Evolutionary conservation across 2,329 filamentous ascomycete genomes (phyloP).

Genomic region (Colletotrichum endophyticum): DNA sequence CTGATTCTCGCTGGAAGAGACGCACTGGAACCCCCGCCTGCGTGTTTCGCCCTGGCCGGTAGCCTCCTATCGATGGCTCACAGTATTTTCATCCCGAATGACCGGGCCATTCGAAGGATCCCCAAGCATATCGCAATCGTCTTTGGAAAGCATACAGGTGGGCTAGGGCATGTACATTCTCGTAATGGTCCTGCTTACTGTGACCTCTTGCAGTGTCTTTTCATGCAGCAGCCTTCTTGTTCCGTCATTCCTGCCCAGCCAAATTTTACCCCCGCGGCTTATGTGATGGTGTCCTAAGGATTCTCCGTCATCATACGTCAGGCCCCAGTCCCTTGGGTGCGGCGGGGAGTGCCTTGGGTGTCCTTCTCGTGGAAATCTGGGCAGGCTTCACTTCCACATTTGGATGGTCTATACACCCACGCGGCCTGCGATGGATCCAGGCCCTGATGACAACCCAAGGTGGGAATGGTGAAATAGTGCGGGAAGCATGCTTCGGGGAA

Average conservation of each 20-base stretch:
- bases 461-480: slow-evolving; percentile 35
- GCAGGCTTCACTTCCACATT: slow-evolving; percentile 9
- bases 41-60: not conserved
- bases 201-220: not conserved
- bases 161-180: not conserved
- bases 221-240: not conserved
- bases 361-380: slow-evolving; percentile 3
- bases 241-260: not conserved
- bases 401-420: slow-evolving; percentile 5
- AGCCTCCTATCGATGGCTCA: not conserved
- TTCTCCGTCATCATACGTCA: slow-evolving; percentile 22
- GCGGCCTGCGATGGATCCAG: slow-evolving; percentile 33
- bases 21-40: not conserved
- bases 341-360: not conserved
- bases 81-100: not conserved
- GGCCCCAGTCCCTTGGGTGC: slow-evolving; percentile 15
- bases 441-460: slow-evolving; percentile 36
- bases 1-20: not conserved
- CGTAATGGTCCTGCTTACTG: not conserved
- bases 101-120: not conserved
- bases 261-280: slow-evolving; percentile 1
- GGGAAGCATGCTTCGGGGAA: slow-evolving; percentile 45
- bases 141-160: not conserved
- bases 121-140: not conserved
- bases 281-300: slow-evolving; percentile 2